Evolutionary conservation across 495 filamentous ascomycete species (phyloP).

Genomic region (Trichoderma gamsii): DNA sequence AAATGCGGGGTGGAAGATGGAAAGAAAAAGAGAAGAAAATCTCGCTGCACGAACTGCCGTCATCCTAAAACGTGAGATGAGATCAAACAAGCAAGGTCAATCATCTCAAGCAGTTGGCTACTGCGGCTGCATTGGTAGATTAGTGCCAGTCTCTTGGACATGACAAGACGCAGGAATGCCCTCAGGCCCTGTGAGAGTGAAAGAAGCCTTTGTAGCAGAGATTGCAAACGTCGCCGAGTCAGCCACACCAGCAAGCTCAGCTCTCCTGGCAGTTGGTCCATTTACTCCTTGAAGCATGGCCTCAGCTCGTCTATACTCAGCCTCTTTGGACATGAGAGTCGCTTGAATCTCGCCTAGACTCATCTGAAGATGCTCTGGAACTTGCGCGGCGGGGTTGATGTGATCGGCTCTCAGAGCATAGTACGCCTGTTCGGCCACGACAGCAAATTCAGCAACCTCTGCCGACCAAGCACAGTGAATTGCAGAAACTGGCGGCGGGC

Average conservation of each 20-base stretch:
- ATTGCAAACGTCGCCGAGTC: neutral
- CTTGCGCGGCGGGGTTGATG: neutral
- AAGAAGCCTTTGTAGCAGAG: neutral
- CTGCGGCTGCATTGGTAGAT: too few species aligned
- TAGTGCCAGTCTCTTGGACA: too few species aligned
- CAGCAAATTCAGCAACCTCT: neutral
- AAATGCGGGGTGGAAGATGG: too few species aligned
- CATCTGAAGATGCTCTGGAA: neutral
- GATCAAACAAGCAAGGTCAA: too few species aligned
- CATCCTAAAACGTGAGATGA: too few species aligned
- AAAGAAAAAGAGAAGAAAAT: too few species aligned
- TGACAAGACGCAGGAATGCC: too few species aligned
- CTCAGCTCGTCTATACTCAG: neutral
- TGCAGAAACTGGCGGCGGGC: neutral
- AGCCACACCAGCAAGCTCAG: slow-evolving; percentile 2
- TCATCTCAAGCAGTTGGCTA: too few species aligned
- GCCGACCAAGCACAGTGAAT: neutral
- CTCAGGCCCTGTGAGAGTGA: neutral
- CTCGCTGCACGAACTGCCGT: too few species aligned
- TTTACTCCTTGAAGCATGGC: neutral
- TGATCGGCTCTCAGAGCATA: neutral
- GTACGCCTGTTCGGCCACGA: neutral
- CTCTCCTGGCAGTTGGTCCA: neutral
- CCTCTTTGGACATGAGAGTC: neutral
- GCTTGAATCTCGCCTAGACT: neutral